Evolutionary conservation across 345 rosid genomes (phyloP).

Genomic region (Lepidium sativum): DNA sequence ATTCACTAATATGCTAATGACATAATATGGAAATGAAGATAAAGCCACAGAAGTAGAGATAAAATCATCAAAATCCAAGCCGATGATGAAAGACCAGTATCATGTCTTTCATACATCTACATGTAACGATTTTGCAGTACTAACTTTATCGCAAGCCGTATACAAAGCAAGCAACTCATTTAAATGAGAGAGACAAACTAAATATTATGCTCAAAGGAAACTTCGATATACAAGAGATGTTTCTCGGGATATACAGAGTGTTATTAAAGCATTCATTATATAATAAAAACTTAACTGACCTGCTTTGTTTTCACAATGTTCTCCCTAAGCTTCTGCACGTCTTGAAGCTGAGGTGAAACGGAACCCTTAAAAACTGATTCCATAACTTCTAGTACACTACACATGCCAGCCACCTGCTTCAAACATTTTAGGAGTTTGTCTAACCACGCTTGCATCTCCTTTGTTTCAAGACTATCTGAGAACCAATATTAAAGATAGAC

Average conservation of each 20-base stretch:
- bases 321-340: constrained; percentile 75
- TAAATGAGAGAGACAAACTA: background rate
- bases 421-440: constrained; percentile 54
- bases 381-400: constrained; percentile 71
- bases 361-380: constrained; percentile 73
- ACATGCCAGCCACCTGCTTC: constrained; percentile 52
- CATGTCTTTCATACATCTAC: background rate
- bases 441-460: constrained; percentile 51
- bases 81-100: background rate
- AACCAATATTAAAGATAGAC: constrained; percentile 35
- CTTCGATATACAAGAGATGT: background rate
- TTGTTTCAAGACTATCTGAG: constrained; percentile 53
- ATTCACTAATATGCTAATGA: background rate
- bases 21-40: background rate
- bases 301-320: constrained; percentile 74
- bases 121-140: background rate
- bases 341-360: constrained; percentile 63
- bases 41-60: background rate
- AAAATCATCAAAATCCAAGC: background rate
- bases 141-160: background rate
- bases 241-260: background rate
- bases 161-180: background rate
- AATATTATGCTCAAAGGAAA: background rate
- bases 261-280: background rate
- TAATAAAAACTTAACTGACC: constrained; percentile 36